These are phyloP conservation scores for Suhomyces yuchorum DNA, from an alignment of 1,139 yeast species.

Conservation along the genomic window DNA sequence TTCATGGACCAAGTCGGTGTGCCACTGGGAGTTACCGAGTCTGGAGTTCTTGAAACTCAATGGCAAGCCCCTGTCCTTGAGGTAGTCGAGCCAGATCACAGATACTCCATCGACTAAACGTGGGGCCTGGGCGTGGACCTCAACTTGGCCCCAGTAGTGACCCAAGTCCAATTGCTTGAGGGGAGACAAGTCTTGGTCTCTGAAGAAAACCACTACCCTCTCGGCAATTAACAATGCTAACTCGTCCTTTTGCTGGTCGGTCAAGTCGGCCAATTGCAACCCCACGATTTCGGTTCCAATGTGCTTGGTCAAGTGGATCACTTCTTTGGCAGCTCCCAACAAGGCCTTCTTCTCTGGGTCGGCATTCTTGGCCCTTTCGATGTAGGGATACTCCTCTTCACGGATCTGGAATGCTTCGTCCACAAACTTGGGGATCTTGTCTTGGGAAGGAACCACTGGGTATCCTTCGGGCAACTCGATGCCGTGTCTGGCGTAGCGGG, in stretches of 20 bases:
- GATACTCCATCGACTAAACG: constrained; percentile 44
- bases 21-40: constrained; percentile 46
- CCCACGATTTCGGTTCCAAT: constrained; percentile 25
- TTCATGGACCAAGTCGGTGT: constrained; percentile 51
- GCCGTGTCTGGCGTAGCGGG: constrained; percentile 19
- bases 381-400: constrained; percentile 19
- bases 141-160: constrained; percentile 46
- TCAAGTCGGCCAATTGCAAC: constrained; percentile 23
- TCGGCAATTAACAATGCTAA: constrained; percentile 47
- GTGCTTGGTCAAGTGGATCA: constrained; percentile 22
- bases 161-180: constrained; percentile 49
- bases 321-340: constrained; percentile 23
- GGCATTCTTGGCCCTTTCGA: constrained; percentile 22
- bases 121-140: constrained; percentile 45
- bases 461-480: constrained; percentile 21
- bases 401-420: constrained; percentile 21
- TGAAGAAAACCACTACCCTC: constrained; percentile 46
- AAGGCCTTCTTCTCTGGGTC: constrained; percentile 25
- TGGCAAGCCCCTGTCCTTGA: constrained; percentile 24
- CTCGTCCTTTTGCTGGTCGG: constrained; percentile 36
- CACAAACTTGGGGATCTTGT: constrained; percentile 19
- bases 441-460: constrained; percentile 18
- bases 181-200: constrained; percentile 46
- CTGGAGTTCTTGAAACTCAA: constrained; percentile 34
- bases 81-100: constrained; percentile 55